Evolutionary conservation across 1,139 yeast species (phyloP).

Genomic region (Yamadazyma songkhlaensis): DNA sequence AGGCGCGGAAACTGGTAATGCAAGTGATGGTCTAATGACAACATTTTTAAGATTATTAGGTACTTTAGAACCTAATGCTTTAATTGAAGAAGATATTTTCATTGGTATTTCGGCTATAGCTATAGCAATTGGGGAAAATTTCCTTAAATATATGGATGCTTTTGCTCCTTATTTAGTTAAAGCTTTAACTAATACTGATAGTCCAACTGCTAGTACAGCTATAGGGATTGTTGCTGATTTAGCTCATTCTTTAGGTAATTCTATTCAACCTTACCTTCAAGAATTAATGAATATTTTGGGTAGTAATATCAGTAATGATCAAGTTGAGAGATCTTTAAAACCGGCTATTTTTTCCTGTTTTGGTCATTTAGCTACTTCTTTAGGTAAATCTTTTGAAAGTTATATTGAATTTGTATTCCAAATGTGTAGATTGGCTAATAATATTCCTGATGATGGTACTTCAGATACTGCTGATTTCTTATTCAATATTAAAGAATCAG

Average conservation of each 20-base stretch:
- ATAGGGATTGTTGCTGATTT: slow-evolving; percentile 97
- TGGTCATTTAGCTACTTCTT: slow-evolving; percentile 91
- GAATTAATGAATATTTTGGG: slow-evolving; percentile 84
- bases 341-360: slow-evolving; percentile 92
- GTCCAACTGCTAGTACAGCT: slow-evolving; percentile 82
- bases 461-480: slow-evolving; percentile 78
- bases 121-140: slow-evolving; percentile 66
- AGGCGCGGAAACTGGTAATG: slow-evolving; percentile 60
- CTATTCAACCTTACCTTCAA: slow-evolving; percentile 69
- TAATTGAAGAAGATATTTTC: slow-evolving; percentile 91
- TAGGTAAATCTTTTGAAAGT: slow-evolving; percentile 72
- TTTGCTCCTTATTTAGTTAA: slow-evolving; percentile 78
- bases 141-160: slow-evolving; percentile 72
- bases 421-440: slow-evolving; percentile 57
- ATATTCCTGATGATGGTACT: slow-evolving; percentile 54
- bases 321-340: slow-evolving; percentile 74
- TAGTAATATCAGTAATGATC: slow-evolving; percentile 59
- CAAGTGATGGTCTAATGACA: slow-evolving; percentile 82
- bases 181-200: slow-evolving; percentile 79
- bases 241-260: slow-evolving; percentile 81
- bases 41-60: slow-evolving; percentile 69
- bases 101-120: slow-evolving; percentile 91
- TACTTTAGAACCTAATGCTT: slow-evolving; percentile 62
- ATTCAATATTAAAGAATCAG: slow-evolving; percentile 73
- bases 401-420: slow-evolving; percentile 79